Percentiles rank a stretch among this genome's conserved stretches.
Evolutionary conservation across 139 green algal genomes (phyloP).

Genomic region (Chlorella sp.): DNA sequence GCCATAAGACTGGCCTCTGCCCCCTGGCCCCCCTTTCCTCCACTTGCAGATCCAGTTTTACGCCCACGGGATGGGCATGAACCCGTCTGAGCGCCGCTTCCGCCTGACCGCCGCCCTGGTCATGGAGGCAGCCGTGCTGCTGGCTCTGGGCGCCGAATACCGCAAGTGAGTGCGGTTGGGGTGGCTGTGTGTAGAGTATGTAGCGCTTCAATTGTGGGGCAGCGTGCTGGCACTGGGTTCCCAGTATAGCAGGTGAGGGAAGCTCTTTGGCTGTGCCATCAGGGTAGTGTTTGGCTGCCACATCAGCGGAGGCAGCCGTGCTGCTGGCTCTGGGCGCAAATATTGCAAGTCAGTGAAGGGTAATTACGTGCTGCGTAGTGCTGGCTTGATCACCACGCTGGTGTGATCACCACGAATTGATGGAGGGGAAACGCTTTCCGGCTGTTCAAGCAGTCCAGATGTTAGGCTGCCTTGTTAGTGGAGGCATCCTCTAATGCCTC

Average conservation of each 20-base stretch:
- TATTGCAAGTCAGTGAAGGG: neutral
- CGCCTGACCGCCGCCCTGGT: neutral
- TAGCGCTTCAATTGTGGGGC: neutral
- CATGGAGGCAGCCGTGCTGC: conserved; percentile 11
- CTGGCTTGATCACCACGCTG: no score
- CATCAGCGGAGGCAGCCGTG: neutral
- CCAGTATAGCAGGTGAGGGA: neutral
- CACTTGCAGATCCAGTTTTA: conserved; percentile 2
- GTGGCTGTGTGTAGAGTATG: no score
- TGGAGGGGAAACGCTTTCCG: neutral
- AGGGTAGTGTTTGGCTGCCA: neutral
- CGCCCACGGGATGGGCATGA: conserved; percentile 28
- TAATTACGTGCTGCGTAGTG: no score
- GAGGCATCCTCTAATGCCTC: neutral
- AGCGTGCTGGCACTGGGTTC: neutral
- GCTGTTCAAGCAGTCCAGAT: neutral
- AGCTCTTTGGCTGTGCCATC: neutral
- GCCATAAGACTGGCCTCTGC: no score
- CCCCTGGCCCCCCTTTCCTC: neutral
- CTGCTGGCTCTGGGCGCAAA: neutral
- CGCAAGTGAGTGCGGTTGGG: conserved; percentile 8
- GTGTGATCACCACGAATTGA: no score
- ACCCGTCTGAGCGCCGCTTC: conserved; percentile 24
- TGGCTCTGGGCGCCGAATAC: neutral
- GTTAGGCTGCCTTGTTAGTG: no score